phyloP scores from a whole-genome alignment of 1,139 yeast genomes.

The Zygosaccharomyces pseudobailii region DNA sequence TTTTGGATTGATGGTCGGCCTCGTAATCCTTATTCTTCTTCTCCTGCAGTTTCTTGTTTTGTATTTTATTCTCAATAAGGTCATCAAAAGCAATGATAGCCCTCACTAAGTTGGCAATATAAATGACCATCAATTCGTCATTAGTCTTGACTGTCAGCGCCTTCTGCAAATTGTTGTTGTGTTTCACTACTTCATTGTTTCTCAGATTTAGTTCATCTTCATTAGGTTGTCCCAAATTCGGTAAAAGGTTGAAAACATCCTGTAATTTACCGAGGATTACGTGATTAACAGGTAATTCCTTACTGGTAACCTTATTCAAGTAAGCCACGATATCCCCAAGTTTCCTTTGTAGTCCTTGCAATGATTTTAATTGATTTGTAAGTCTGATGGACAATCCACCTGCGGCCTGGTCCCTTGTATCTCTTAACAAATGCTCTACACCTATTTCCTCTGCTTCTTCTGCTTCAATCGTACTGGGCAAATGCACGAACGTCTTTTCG shows the following conservation, averaged over 20 bases:
- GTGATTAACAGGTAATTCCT: slow-evolving; percentile 81
- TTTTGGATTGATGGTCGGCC: slow-evolving; percentile 21
- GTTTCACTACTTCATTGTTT: slow-evolving; percentile 21
- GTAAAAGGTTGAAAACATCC: slow-evolving; percentile 88
- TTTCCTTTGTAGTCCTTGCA: slow-evolving; percentile 80
- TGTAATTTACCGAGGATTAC: slow-evolving; percentile 88
- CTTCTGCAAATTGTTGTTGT: slow-evolving; percentile 52
- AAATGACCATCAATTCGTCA: slow-evolving; percentile 92
- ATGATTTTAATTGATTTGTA: slow-evolving; percentile 83
- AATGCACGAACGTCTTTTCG: slow-evolving; percentile 87
- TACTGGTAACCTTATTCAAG: slow-evolving; percentile 66
- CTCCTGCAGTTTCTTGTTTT: slow-evolving; percentile 58
- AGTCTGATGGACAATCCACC: slow-evolving; percentile 84
- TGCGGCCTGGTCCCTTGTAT: slow-evolving; percentile 93
- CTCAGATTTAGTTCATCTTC: slow-evolving; percentile 28
- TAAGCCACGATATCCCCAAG: slow-evolving; percentile 75
- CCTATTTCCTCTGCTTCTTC: slow-evolving; percentile 99
- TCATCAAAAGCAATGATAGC: slow-evolving; percentile 96
- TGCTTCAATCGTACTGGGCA: slow-evolving; percentile 89
- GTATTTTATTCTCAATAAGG: slow-evolving; percentile 90
- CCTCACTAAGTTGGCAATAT: slow-evolving; percentile 83
- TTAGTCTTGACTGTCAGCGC: slow-evolving; percentile 92
- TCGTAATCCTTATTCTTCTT: slow-evolving; percentile 20
- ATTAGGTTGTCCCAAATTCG: slow-evolving; percentile 53
- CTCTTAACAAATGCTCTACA: slow-evolving; percentile 91